Percentiles rank a stretch among this genome's conserved stretches.
phyloP scores from a whole-genome alignment of 2,329 filamentous ascomycete genomes.

The Ceratocystis ficicola region DNA sequence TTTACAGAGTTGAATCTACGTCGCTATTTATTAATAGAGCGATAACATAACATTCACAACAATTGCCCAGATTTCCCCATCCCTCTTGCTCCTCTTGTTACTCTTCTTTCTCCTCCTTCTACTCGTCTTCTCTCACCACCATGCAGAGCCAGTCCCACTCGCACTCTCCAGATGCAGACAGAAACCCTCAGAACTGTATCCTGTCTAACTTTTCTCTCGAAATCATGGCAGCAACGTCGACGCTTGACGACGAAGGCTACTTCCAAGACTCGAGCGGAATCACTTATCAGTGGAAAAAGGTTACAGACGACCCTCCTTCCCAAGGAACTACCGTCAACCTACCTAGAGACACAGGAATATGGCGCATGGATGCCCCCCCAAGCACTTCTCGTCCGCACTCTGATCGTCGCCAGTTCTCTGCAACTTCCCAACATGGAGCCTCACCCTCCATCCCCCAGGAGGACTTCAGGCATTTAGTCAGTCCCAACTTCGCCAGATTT shows the following conservation, averaged over 20 bases:
- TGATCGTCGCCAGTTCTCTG: background rate
- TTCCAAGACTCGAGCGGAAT: background rate
- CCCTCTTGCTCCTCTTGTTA: background rate
- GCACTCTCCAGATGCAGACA: background rate
- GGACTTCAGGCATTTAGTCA: background rate
- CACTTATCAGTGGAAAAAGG: background rate
- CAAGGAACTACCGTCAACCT: background rate
- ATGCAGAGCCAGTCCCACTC: background rate
- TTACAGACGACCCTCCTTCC: background rate
- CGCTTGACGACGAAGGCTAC: background rate
- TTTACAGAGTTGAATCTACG: background rate
- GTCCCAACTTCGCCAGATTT: background rate
- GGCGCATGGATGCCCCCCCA: background rate
- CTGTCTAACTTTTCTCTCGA: background rate
- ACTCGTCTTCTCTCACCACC: background rate
- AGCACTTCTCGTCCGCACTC: background rate
- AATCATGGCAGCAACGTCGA: background rate
- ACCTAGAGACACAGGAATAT: background rate
- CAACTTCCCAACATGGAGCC: background rate
- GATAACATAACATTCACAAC: background rate
- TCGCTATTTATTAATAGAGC: no score
- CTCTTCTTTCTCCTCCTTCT: background rate
- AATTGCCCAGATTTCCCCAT: background rate
- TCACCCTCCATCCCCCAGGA: no score
- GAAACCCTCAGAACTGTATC: rapidly evolving